Percentiles rank a stretch among this genome's conserved stretches.
These are phyloP conservation scores for Mycena haematopus DNA, from an alignment of 768 basidiomycete species.

Conservation along the genomic window DNA sequence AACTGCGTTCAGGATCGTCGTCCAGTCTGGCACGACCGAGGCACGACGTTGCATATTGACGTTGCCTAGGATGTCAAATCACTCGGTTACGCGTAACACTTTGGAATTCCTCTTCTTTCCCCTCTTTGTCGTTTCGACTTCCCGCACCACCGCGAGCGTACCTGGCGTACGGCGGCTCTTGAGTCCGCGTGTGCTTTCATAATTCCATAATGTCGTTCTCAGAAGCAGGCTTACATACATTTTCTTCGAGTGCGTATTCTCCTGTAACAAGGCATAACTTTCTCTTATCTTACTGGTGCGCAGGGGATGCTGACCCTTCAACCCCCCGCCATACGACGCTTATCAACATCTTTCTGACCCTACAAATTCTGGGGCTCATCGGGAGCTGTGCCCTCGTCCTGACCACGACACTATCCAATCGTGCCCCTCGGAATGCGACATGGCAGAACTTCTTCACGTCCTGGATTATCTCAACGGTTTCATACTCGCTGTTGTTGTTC, in stretches of 20 bases:
- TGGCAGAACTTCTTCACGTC: conserved; percentile 40
- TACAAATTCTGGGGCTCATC: conserved; percentile 36
- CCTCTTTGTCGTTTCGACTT: conserved; percentile 7
- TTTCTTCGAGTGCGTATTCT: conserved; percentile 23
- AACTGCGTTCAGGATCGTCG: background rate
- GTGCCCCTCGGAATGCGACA: conserved; percentile 34
- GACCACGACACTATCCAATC: conserved; percentile 31
- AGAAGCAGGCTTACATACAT: conserved; percentile 20
- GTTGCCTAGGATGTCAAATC: background rate
- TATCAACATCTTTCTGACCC: conserved; percentile 32
- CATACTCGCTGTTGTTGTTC: conserved; percentile 38
- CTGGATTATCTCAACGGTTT: conserved; percentile 38
- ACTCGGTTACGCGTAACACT: background rate
- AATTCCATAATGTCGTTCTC: conserved; percentile 26
- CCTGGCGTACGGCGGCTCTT: conserved; percentile 27
- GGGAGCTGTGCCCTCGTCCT: conserved; percentile 33
- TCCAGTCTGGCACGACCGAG: too few relatives aligned
- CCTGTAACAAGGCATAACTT: too few relatives aligned
- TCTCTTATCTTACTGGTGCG: background rate
- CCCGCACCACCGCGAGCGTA: conserved; percentile 23
- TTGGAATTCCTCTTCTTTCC: background rate
- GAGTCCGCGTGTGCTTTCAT: conserved; percentile 16
- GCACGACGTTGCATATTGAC: background rate
- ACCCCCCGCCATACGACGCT: conserved; percentile 8
- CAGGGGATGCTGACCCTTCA: conserved; percentile 16